phyloP scores from a whole-genome alignment of 208 protist genomes.

The Trypanosomatidae sp. region DNA sequence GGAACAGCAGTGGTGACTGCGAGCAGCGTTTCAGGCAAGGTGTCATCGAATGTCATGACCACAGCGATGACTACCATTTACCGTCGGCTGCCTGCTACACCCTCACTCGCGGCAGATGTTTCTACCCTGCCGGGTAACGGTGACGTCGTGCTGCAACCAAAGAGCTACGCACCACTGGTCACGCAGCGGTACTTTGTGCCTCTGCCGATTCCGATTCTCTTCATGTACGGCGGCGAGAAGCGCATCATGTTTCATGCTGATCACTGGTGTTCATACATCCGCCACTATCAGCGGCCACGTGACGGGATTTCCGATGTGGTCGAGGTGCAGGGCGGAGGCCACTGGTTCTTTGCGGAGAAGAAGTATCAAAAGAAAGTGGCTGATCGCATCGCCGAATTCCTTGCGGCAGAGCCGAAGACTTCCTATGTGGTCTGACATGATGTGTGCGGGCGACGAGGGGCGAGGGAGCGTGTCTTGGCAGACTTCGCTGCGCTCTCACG shows the following conservation, averaged over 20 bases:
- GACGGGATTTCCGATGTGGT: constrained; percentile 77
- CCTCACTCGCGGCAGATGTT: constrained; percentile 21
- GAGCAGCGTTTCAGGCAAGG: background rate
- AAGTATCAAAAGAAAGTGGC: constrained; percentile 50
- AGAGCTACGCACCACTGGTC: constrained; percentile 36
- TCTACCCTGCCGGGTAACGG: constrained; percentile 23
- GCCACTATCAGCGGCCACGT: constrained; percentile 35
- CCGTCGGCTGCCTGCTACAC: constrained; percentile 22
- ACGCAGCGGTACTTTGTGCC: constrained; percentile 63
- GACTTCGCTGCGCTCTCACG: no score
- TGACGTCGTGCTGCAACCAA: constrained; percentile 12
- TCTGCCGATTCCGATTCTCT: constrained; percentile 58
- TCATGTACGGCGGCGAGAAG: constrained; percentile 70
- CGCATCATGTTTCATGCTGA: constrained; percentile 50
- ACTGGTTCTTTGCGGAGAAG: constrained; percentile 82
- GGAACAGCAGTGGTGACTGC: background rate
- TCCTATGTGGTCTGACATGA: background rate
- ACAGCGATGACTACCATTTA: constrained; percentile 32
- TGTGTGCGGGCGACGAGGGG: background rate
- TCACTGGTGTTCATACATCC: constrained; percentile 65
- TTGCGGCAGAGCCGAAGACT: constrained; percentile 21
- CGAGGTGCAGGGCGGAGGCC: constrained; percentile 54
- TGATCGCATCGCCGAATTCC: constrained; percentile 47
- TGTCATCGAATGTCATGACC: constrained; percentile 32
- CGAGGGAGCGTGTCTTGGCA: background rate